Evolutionary conservation across 1,284 basidiomycete species (phyloP).

Genomic region (Psilocybe mexicana): DNA sequence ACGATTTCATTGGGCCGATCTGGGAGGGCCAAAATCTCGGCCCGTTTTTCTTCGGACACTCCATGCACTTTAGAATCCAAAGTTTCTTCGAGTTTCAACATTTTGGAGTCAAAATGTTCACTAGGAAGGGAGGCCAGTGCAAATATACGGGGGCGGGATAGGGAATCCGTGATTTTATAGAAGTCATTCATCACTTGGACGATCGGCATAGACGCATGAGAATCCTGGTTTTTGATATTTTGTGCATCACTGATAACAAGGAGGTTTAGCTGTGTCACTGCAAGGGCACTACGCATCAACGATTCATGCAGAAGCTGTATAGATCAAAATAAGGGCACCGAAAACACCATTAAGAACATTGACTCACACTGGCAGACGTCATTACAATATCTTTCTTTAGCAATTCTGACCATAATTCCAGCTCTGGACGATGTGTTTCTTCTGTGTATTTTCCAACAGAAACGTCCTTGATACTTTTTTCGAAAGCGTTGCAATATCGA

Average conservation of each 20-base stretch:
- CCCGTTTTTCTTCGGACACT: slow-evolving; percentile 30
- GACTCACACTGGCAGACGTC: slow-evolving; percentile 36
- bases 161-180: slow-evolving; percentile 37
- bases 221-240: slow-evolving; percentile 30
- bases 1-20: slow-evolving; percentile 43
- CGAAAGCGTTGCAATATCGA: slow-evolving; percentile 19
- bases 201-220: slow-evolving; percentile 35
- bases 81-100: slow-evolving; percentile 39
- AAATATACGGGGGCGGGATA: slow-evolving; percentile 44
- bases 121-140: slow-evolving; percentile 37
- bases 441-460: slow-evolving; percentile 23
- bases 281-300: slow-evolving; percentile 33
- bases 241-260: slow-evolving; percentile 43
- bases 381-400: slow-evolving; percentile 40
- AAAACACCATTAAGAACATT: slow-evolving; percentile 16
- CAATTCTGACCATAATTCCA: slow-evolving; percentile 30
- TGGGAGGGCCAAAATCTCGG: slow-evolving; percentile 31
- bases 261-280: slow-evolving; percentile 40
- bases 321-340: neutral
- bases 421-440: slow-evolving; percentile 16
- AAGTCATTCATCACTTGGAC: slow-evolving; percentile 46
- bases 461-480: slow-evolving; percentile 17
- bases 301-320: slow-evolving; percentile 30
- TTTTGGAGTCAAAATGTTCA: slow-evolving; percentile 34
- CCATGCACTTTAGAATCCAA: slow-evolving; percentile 41